Base-by-base conservation (phyloP, 1,284 basidiomycete species). In the Ganoderma leucocontextum region DNA sequence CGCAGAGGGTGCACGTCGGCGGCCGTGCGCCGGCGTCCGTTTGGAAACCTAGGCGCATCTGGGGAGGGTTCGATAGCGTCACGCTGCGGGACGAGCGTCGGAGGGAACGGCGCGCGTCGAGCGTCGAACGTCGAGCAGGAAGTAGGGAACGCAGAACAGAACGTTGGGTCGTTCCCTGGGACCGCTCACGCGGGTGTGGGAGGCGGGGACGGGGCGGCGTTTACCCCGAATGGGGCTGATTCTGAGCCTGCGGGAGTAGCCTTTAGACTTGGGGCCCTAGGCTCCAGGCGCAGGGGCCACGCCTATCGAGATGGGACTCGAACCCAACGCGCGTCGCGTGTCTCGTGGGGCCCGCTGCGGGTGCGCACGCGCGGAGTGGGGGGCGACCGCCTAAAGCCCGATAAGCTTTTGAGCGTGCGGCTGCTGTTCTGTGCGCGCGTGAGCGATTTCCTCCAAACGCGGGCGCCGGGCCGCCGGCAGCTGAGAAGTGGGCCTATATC, bases 181-280 rank as follows among this genome's bases (percentile, higher is more conserved):
- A 38, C 36, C 12, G 38, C 38, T 60, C 58, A 17, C 58, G 38
- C 58, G 38, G 22, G 38, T 39, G 38, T 41, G 38, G 38, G 58
- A 55, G 52, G 52, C 47, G 47, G 47, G 10, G 52, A 39, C 22
- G 58, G 36, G 4, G 38, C 58, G 58, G 58, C 38, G 58, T 60
- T 60, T 60, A 41, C 36, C 22, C n/a, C 36, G 39, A 39, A 29
- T 0, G 22, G 38, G 38, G 10, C 13, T 22, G 22, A 12, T 29
- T 29, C 29, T 29, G 22, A 22, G 38, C 25, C 38, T 33, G 22
- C 60, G 49, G 38, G 64, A 72, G 65, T 68, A 72, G 69, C 66
- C 71, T 72, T 72, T 72, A 72, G 71, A 62, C 71, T 70, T 63
- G 64, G 64, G 64, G 22, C 63, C 29, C 52, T 29, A 13, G 49